A percentile compares a stretch with the other conserved stretches of the same genome.
These are phyloP conservation scores for Actinidia polygama DNA, from an alignment of 179 eudicot genomes.

Conservation along the genomic window DNA sequence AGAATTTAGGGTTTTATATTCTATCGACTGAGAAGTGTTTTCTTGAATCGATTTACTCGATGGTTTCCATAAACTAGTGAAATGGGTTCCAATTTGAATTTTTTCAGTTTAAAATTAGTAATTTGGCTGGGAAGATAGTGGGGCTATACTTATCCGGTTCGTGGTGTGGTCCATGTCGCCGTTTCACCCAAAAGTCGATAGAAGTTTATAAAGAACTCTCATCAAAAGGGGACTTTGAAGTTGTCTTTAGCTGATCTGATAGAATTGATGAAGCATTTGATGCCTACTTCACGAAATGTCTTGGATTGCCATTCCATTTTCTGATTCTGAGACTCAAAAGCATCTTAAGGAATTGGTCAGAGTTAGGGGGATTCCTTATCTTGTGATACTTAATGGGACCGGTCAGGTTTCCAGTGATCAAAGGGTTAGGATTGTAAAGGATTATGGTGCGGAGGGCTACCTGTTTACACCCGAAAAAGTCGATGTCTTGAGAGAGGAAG, in stretches of 20 bases:
- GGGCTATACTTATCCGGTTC: slow-evolving; percentile 67
- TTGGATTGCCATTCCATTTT: slow-evolving; percentile 87
- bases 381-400: slow-evolving; percentile 62
- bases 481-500: slow-evolving; percentile 48
- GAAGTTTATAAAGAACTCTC: slow-evolving; percentile 59
- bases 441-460: slow-evolving; percentile 66
- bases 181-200: slow-evolving; percentile 66
- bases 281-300: slow-evolving; percentile 78
- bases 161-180: slow-evolving; percentile 84
- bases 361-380: slow-evolving; percentile 62
- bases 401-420: slow-evolving; percentile 58
- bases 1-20: too few species aligned
- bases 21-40: too few species aligned
- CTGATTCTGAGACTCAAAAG: slow-evolving; percentile 55
- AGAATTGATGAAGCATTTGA: slow-evolving; percentile 64
- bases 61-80: background rate
- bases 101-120: slow-evolving; percentile 46
- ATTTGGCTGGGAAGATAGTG: slow-evolving; percentile 17
- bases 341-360: slow-evolving; percentile 44
- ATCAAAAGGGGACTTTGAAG: slow-evolving; percentile 52
- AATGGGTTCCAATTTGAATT: background rate
- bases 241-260: slow-evolving; percentile 67
- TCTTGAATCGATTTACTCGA: too few species aligned
- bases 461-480: slow-evolving; percentile 67
- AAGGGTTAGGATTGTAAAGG: slow-evolving; percentile 59